Percentiles rank a stretch among this genome's conserved stretches.
Evolutionary conservation across 306 rosid species (phyloP).

Genomic region (Argentina anserina): DNA sequence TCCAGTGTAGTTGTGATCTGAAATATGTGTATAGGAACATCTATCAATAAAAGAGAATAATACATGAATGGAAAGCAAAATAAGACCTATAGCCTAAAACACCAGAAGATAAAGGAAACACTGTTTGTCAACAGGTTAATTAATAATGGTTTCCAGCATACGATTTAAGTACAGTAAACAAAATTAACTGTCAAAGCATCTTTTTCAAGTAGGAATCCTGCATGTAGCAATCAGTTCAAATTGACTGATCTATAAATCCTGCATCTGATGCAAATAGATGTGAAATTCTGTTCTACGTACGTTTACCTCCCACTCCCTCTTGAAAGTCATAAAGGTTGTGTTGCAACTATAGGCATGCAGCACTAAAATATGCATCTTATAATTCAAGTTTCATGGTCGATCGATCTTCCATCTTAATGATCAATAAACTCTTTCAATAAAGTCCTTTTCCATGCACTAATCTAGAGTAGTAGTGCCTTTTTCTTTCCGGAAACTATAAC

Average conservation of each 20-base stretch:
- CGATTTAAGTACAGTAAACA: neutral
- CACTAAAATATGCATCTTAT: neutral
- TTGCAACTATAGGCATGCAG: no score
- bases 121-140: neutral
- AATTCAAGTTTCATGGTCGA: neutral
- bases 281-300: neutral
- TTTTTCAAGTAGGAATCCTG: neutral
- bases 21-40: conserved; percentile 16
- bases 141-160: neutral
- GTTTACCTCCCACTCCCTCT: neutral
- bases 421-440: neutral
- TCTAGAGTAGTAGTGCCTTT: neutral
- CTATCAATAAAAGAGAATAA: neutral
- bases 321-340: neutral
- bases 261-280: neutral
- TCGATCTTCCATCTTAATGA: neutral
- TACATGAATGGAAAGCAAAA: neutral
- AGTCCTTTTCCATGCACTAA: neutral
- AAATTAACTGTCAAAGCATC: neutral
- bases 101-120: neutral
- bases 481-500: no score
- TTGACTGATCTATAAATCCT: no score
- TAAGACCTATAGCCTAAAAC: neutral
- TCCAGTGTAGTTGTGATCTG: conserved; percentile 82
- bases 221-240: neutral